Percentiles rank a stretch among this genome's conserved stretches.
Evolutionary conservation across 2,329 filamentous ascomycete genomes (phyloP).

Genomic region (Epichloe coenophiala): DNA sequence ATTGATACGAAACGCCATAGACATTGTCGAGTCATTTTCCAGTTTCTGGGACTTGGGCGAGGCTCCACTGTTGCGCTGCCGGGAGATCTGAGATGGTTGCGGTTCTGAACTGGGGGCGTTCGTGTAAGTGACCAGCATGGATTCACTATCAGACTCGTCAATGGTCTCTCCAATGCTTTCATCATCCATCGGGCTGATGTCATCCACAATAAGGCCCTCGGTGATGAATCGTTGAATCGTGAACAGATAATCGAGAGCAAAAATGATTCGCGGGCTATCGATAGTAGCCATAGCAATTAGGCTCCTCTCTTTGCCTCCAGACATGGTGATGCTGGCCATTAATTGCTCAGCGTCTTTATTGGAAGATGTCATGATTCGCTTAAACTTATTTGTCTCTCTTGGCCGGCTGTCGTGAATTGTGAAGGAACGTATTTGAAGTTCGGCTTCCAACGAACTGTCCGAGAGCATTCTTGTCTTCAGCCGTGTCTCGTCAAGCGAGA

Average conservation of each 20-base stretch:
- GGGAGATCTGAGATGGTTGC: conserved; percentile 15
- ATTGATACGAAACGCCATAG: conserved; percentile 78
- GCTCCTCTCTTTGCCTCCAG: conserved; percentile 66
- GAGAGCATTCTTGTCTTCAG: conserved; percentile 88
- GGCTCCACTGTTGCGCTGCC: conserved; percentile 9
- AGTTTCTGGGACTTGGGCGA: background rate
- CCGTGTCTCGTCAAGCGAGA: conserved; percentile 85
- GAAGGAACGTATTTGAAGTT: conserved; percentile 86
- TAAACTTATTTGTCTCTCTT: conserved; percentile 84
- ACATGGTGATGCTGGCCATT: conserved; percentile 93
- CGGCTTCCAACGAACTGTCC: conserved; percentile 81
- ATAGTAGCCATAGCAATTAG: conserved; percentile 86
- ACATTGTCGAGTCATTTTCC: conserved; percentile 37
- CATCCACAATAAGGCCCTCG: conserved; percentile 51
- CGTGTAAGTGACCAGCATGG: conserved; percentile 34
- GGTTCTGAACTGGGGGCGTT: conserved; percentile 20
- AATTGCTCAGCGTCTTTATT: conserved; percentile 95
- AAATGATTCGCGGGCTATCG: conserved; percentile 87
- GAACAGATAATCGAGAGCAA: conserved; percentile 91
- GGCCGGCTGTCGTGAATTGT: conserved; percentile 88
- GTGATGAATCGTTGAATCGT: conserved; percentile 75
- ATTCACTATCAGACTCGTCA: conserved; percentile 47
- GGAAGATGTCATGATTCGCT: conserved; percentile 94
- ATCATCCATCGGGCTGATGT: conserved; percentile 36
- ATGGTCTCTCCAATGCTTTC: conserved; percentile 42